Percentiles rank a stretch among this genome's conserved stretches.
phyloP scores from a whole-genome alignment of 129 eudicot genomes.

The Flaveria bidentis region DNA sequence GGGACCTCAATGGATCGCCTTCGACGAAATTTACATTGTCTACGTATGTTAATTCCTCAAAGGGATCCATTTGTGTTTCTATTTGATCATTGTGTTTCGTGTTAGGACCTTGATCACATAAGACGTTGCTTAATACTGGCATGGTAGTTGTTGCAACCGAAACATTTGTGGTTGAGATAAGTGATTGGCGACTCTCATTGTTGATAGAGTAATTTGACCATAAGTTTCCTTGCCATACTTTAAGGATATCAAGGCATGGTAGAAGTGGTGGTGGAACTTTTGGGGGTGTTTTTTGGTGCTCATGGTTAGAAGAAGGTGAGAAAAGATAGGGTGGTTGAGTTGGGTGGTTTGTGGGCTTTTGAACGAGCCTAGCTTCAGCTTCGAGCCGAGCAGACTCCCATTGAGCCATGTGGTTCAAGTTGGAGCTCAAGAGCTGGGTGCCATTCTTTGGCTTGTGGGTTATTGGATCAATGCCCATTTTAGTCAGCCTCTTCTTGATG shows the following conservation, averaged over 20 bases:
- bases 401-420: conserved; percentile 89
- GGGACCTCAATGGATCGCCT: conserved; percentile 40
- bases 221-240: conserved; percentile 64
- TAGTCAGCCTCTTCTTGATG: conserved; percentile 68
- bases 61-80: conserved; percentile 22
- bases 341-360: conserved; percentile 45
- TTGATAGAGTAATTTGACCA: conserved; percentile 36
- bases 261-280: conserved; percentile 18
- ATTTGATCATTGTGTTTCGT: conserved; percentile 22
- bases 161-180: conserved; percentile 52
- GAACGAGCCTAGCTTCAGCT: conserved; percentile 74
- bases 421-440: conserved; percentile 44
- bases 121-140: conserved; percentile 18
- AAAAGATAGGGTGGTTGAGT: conserved; percentile 12
- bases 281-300: conserved; percentile 17
- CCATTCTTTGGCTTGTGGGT: conserved; percentile 72
- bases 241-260: conserved; percentile 66
- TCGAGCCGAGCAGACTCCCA: conserved; percentile 83
- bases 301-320: conserved; percentile 21
- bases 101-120: conserved; percentile 24
- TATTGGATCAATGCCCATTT: conserved; percentile 77
- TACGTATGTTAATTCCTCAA: conserved; percentile 20
- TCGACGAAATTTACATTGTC: conserved; percentile 22
- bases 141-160: conserved; percentile 18
- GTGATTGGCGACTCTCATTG: conserved; percentile 52